Base-by-base conservation (phyloP, 2,329 filamentous ascomycete species). In the Madurella fahalii region DNA sequence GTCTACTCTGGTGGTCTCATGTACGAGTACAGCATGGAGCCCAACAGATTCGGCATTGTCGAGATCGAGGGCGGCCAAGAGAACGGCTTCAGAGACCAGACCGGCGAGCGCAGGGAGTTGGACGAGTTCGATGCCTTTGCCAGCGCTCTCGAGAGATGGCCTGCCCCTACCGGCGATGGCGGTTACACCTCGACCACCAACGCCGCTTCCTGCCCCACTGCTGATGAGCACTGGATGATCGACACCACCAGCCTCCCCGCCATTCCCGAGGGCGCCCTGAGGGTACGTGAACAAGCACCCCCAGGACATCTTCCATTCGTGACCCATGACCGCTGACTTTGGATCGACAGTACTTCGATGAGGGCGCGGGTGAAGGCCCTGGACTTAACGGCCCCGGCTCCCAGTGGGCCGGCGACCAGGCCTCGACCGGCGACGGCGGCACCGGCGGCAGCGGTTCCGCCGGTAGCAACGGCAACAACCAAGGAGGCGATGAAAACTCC, bases 1-100 rank as follows among this genome's bases (percentile, higher is more conserved):
- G 91, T 96, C 67, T 97, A 96, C 82, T 96, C 92, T 34, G 94
- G 94, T 67, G 94, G 94, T 71, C 82, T 99, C 41, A 89, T 96
- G 71, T 99, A 96, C 76, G 93, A 97, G 74, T 99, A 96, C 79
- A 86, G 87, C 9, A 76, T 87, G 67, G 90, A 95, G 73, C 78
- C 79, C 59, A 90, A 86, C 75, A 79, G 86, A 48, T 97, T 85
- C 72, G 93, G 92, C 62, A 85, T 95, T 55, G 90, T 94, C 68
- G 73, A 82, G 54, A 77, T 94, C 66, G 67, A 72, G 52, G 81
- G 79, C 60, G 67, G 72, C 68, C 72, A 72, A 40, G 79, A 87
- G 57, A 76, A 73, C 34, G 52, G 48, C 17, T 43, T 52, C 41
- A 25, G n/a, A 18, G 57, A 60, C 51, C 60, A 63, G 54, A 61